These are phyloP conservation scores for Orychophragmus violaceus DNA, from an alignment of 345 rosid genomes.

Conservation along the genomic window DNA sequence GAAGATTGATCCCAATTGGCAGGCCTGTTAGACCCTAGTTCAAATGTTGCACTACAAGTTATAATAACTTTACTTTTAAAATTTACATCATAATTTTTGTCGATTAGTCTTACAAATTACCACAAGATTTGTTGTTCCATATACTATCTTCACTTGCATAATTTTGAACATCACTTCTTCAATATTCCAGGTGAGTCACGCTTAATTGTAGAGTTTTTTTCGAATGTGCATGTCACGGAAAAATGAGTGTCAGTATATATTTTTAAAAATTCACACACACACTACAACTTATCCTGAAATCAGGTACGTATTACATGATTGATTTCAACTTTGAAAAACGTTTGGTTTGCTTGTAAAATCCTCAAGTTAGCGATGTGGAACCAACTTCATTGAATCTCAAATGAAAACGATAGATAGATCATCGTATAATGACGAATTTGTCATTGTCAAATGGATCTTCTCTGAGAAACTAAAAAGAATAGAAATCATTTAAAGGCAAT, in stretches of 20 bases:
- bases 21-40: neutral
- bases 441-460: conserved; percentile 12
- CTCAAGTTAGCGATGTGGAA: neutral
- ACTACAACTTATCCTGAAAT: neutral
- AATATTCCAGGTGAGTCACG: neutral
- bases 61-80: neutral
- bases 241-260: neutral
- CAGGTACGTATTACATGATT: neutral
- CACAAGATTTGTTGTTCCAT: neutral
- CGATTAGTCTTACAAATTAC: neutral
- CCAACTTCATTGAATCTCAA: neutral
- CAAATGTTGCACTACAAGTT: neutral
- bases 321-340: neutral
- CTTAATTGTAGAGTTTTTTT: neutral
- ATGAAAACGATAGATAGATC: neutral
- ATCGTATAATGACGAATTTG: conserved; percentile 4
- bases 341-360: neutral
- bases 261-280: neutral
- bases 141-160: neutral
- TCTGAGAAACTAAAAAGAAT: neutral
- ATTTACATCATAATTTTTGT: too few species aligned
- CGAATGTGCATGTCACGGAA: neutral
- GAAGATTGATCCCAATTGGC: neutral
- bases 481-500: neutral
- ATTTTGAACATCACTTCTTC: neutral